phyloP scores from a whole-genome alignment of 2,329 filamentous ascomycete genomes.

The Didymella arachidicola region DNA sequence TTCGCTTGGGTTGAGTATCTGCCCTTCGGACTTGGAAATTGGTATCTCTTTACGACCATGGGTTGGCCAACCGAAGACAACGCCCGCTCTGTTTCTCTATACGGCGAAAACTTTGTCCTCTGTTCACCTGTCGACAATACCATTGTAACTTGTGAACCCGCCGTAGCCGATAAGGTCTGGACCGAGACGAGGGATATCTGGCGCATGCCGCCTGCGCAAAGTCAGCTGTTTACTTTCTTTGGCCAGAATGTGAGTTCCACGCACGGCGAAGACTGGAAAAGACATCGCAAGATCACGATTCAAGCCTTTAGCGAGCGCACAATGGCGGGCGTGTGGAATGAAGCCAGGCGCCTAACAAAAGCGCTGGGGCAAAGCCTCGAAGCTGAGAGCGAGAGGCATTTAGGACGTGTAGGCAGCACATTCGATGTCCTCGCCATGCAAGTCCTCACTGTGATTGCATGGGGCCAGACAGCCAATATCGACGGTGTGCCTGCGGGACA shows the following conservation, averaged over 20 bases:
- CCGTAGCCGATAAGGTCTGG: conserved; percentile 23
- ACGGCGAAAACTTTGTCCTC: conserved; percentile 37
- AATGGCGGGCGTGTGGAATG: conserved; percentile 26
- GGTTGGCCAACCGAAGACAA: conserved; percentile 37
- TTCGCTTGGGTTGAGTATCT: conserved; percentile 28
- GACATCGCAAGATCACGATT: conserved; percentile 32
- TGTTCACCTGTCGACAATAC: conserved; percentile 34
- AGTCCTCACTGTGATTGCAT: conserved; percentile 25
- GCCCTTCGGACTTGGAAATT: conserved; percentile 29
- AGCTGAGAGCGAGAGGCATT: conserved; percentile 3
- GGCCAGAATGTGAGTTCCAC: conserved; percentile 30
- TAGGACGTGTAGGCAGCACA: conserved; percentile 12
- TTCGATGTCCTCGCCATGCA: conserved; percentile 31
- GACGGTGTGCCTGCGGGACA: conserved; percentile 20
- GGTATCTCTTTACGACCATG: conserved; percentile 33
- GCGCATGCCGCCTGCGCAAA: conserved; percentile 24
- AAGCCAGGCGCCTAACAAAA: conserved; percentile 13
- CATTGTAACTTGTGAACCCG: conserved; percentile 29
- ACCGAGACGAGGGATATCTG: conserved; percentile 22
- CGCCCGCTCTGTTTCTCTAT: conserved; percentile 17
- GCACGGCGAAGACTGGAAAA: conserved; percentile 31
- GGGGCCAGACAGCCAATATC: conserved; percentile 23
- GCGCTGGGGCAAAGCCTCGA: conserved; percentile 11
- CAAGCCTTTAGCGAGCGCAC: conserved; percentile 29
- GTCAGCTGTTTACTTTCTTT: conserved; percentile 27